Percentiles rank a stretch among this genome's conserved stretches.
Conservation (phyloP, 495 filamentous ascomycete genomes). For the Annulohypoxylon nitens region DNA sequence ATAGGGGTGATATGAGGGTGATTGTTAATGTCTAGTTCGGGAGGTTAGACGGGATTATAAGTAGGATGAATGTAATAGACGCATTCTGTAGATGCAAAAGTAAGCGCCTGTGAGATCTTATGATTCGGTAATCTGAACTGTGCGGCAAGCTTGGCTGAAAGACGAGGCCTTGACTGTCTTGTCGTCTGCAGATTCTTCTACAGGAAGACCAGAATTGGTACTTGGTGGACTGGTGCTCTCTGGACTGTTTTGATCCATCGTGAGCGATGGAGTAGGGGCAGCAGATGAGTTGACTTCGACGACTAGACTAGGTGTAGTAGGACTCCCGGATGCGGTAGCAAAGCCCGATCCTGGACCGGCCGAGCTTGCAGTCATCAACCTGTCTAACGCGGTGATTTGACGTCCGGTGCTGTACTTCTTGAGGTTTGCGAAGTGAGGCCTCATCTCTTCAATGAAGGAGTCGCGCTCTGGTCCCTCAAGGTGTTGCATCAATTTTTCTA, state of each 20-base stretch:
- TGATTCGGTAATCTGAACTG: conserved; percentile 36
- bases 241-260: conserved; percentile 73
- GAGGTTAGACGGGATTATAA: background rate
- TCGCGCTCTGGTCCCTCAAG: conserved; percentile 74
- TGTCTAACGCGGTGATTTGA: conserved; percentile 79
- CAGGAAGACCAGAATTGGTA: conserved; percentile 61
- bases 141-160: conserved; percentile 12
- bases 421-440: conserved; percentile 76
- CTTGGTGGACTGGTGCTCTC: conserved; percentile 73
- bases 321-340: conserved; percentile 33
- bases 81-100: conserved; percentile 4
- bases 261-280: conserved; percentile 69
- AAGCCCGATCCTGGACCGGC: conserved; percentile 9
- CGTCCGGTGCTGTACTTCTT: conserved; percentile 83
- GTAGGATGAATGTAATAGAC: background rate
- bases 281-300: conserved; percentile 65
- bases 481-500: conserved; percentile 83
- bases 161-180: conserved; percentile 28
- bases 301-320: conserved; percentile 54
- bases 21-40: background rate
- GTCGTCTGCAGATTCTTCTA: conserved; percentile 56
- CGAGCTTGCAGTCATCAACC: conserved; percentile 63
- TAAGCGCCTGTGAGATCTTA: conserved; percentile 3
- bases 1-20: background rate
- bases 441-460: conserved; percentile 77